phyloP scores from a whole-genome alignment of 1,284 basidiomycete genomes.

The Cutaneotrichosporon sp. region DNA sequence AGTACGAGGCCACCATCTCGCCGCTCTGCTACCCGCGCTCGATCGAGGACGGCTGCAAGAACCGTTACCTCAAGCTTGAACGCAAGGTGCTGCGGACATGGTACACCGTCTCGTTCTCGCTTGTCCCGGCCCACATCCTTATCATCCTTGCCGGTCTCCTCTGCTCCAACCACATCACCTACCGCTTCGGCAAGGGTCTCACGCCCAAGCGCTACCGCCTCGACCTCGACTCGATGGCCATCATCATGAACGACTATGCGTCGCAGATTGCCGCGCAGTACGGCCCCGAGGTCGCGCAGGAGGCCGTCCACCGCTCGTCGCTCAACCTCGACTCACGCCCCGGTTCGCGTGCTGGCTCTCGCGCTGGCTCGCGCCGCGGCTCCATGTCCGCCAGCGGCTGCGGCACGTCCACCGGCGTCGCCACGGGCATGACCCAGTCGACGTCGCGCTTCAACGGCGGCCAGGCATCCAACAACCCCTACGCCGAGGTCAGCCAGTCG shows the following conservation, averaged over 20 bases:
- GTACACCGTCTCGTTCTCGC: constrained; percentile 60
- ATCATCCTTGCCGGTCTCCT: constrained; percentile 62
- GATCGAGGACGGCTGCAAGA: constrained; percentile 64
- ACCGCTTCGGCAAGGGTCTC: constrained; percentile 70
- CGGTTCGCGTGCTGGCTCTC: constrained; percentile 13
- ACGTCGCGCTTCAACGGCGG: constrained; percentile 4
- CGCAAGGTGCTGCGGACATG: constrained; percentile 54
- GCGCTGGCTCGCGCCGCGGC: constrained; percentile 10
- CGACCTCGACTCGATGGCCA: constrained; percentile 59
- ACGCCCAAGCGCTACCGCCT: constrained; percentile 67
- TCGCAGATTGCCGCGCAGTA: constrained; percentile 49
- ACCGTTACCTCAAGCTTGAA: constrained; percentile 59
- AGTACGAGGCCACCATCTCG: constrained; percentile 61
- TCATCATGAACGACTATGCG: constrained; percentile 67
- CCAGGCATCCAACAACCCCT: constrained; percentile 12
- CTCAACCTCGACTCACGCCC: constrained; percentile 25
- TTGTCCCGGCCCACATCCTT: constrained; percentile 60
- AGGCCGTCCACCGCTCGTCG: constrained; percentile 40
- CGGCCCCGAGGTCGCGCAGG: constrained; percentile 41
- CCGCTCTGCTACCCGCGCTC: constrained; percentile 62
- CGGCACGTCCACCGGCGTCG: not conserved
- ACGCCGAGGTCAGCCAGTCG: constrained; percentile 8
- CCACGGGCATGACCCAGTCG: not conserved
- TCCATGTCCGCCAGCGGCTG: constrained; percentile 9
- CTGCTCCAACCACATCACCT: constrained; percentile 68